phyloP scores from a whole-genome alignment of 1,284 basidiomycete species.

The Athelia psychrophila region DNA sequence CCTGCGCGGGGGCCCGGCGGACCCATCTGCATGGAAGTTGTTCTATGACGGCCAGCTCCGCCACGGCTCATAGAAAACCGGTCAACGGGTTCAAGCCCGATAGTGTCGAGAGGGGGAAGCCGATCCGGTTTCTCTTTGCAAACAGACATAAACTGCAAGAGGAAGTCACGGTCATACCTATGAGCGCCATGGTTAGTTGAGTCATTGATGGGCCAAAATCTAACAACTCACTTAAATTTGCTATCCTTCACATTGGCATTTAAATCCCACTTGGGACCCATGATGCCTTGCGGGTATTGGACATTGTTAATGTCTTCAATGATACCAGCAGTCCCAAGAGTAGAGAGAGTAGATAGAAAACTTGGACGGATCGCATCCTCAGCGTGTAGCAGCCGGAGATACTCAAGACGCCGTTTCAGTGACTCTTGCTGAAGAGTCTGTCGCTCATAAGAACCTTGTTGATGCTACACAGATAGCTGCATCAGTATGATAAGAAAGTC shows the following conservation, averaged over 20 bases:
- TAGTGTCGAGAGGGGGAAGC: conserved; percentile 60
- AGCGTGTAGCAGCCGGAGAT: too few relatives aligned
- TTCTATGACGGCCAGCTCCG: background rate
- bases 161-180: conserved; percentile 77
- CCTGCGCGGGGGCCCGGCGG: conserved; percentile 22
- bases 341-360: conserved; percentile 56
- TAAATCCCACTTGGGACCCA: conserved; percentile 83
- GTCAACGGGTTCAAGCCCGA: background rate
- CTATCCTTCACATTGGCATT: conserved; percentile 57
- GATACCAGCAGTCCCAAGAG: conserved; percentile 53
- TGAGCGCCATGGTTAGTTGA: background rate
- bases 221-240: conserved; percentile 6
- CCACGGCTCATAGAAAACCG: conserved; percentile 10
- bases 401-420: too few relatives aligned
- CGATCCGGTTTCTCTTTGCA: conserved; percentile 74
- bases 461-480: too few relatives aligned
- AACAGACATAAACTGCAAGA: conserved; percentile 76
- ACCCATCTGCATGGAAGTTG: conserved; percentile 14
- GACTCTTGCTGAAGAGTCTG: too few relatives aligned
- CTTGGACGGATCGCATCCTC: conserved; percentile 36
- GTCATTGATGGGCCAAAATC: background rate
- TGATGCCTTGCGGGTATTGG: conserved; percentile 82
- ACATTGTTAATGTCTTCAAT: conserved; percentile 85
- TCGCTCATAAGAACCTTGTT: too few relatives aligned
- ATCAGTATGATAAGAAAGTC: too few relatives aligned